phyloP scores from a whole-genome alignment of 2,329 filamentous ascomycete genomes.

The Graphilbum fragrans region DNA sequence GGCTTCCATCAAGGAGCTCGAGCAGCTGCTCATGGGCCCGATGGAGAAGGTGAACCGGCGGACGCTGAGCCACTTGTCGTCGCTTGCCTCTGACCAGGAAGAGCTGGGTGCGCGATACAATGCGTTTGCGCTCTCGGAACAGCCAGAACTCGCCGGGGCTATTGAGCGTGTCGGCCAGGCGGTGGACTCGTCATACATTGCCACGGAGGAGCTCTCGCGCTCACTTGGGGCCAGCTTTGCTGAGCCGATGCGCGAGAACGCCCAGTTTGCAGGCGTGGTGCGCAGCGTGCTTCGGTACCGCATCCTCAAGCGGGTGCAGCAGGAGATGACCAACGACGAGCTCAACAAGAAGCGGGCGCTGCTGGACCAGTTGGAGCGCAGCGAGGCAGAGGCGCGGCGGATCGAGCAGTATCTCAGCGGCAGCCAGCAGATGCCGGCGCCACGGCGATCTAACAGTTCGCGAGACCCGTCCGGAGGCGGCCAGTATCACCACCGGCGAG shows the following conservation, averaged over 20 bases:
- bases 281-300: conserved; percentile 79
- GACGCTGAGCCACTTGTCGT: conserved; percentile 73
- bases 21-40: conserved; percentile 75
- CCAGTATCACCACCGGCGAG: conserved; percentile 32
- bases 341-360: conserved; percentile 73
- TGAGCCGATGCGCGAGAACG: conserved; percentile 94
- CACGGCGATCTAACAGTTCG: conserved; percentile 54
- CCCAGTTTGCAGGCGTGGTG: conserved; percentile 93
- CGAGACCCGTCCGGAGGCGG: conserved; percentile 29
- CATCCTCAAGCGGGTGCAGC: conserved; percentile 86
- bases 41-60: conserved; percentile 96
- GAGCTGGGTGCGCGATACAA: conserved; percentile 95
- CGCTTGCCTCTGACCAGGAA: conserved; percentile 74
- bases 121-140: conserved; percentile 89
- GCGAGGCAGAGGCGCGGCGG: conserved; percentile 81
- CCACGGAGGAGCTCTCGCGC: conserved; percentile 79
- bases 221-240: conserved; percentile 89
- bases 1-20: conserved; percentile 79
- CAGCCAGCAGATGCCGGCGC: conserved; percentile 50
- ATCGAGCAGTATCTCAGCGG: conserved; percentile 86
- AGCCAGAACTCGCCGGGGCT: conserved; percentile 75
- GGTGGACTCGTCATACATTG: conserved; percentile 90
- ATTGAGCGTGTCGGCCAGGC: conserved; percentile 94
- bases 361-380: conserved; percentile 81
- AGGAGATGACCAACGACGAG: conserved; percentile 94